These are phyloP conservation scores for Lentinula sp. DNA, from an alignment of 768 basidiomycete species.

Conservation along the genomic window DNA sequence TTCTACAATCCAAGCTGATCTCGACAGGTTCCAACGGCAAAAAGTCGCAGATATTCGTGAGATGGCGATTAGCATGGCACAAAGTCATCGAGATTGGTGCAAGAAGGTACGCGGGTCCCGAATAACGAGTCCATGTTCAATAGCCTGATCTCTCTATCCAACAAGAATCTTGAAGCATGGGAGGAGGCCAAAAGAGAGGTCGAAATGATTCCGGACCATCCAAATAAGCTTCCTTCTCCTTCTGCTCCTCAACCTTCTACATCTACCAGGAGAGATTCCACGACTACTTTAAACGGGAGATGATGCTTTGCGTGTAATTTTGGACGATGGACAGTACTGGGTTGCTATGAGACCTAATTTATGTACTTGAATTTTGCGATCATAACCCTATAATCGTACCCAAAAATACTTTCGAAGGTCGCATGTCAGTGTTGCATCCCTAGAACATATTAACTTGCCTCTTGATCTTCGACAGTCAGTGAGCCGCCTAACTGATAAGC, in stretches of 20 bases:
- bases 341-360: not conserved
- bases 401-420: too few species aligned
- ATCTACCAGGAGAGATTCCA: slow-evolving; percentile 55
- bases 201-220: slow-evolving; percentile 85
- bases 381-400: not conserved
- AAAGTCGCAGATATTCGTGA: slow-evolving; percentile 95
- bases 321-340: not conserved
- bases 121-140: not conserved
- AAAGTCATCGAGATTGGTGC: slow-evolving; percentile 94
- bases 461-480: too few species aligned
- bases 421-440: too few species aligned
- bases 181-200: slow-evolving; percentile 93
- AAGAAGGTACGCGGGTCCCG: slow-evolving; percentile 58
- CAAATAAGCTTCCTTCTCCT: slow-evolving; percentile 59
- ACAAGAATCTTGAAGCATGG: slow-evolving; percentile 90
- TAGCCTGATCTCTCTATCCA: slow-evolving; percentile 24
- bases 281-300: slow-evolving; percentile 65
- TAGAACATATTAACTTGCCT: too few species aligned
- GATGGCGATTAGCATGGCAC: slow-evolving; percentile 88
- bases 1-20: slow-evolving; percentile 93
- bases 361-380: not conserved
- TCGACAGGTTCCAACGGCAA: slow-evolving; percentile 97
- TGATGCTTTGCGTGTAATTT: slow-evolving; percentile 13
- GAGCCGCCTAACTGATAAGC: too few species aligned
- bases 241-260: slow-evolving; percentile 30